These are phyloP conservation scores for Pseudocercospora pini-densiflorae DNA, from an alignment of 2,329 filamentous ascomycete species.

Conservation along the genomic window DNA sequence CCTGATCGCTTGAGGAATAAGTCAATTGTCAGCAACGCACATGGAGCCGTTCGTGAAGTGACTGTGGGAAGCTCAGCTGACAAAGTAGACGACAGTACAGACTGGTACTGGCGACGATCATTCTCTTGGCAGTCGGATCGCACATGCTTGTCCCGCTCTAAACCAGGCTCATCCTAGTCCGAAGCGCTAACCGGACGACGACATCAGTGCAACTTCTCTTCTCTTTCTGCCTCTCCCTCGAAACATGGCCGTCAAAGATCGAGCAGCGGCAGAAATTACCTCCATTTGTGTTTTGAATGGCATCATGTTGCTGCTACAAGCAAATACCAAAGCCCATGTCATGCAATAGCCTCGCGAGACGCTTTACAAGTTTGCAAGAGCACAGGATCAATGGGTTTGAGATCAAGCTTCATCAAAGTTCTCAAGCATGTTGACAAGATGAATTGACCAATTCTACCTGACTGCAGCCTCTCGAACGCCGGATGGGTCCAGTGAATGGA, in stretches of 20 bases:
- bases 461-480: too few species aligned
- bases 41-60: neutral
- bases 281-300: neutral
- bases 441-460: too few species aligned
- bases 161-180: neutral
- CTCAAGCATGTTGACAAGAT: too few species aligned
- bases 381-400: too few species aligned
- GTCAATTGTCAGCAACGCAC: neutral
- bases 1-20: neutral
- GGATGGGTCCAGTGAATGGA: too few species aligned
- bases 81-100: neutral
- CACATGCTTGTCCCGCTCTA: conserved; percentile 3
- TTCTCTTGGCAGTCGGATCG: conserved; percentile 1
- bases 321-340: neutral
- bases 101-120: neutral
- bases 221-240: too few species aligned
- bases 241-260: too few species aligned
- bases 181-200: neutral
- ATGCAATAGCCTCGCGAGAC: too few species aligned
- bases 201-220: neutral
- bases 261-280: neutral
- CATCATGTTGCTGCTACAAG: neutral
- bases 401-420: too few species aligned
- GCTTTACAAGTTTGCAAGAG: too few species aligned
- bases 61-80: neutral